Conservation (phyloP, 1,284 basidiomycete genomes). For the Macrocybe sp. region DNA sequence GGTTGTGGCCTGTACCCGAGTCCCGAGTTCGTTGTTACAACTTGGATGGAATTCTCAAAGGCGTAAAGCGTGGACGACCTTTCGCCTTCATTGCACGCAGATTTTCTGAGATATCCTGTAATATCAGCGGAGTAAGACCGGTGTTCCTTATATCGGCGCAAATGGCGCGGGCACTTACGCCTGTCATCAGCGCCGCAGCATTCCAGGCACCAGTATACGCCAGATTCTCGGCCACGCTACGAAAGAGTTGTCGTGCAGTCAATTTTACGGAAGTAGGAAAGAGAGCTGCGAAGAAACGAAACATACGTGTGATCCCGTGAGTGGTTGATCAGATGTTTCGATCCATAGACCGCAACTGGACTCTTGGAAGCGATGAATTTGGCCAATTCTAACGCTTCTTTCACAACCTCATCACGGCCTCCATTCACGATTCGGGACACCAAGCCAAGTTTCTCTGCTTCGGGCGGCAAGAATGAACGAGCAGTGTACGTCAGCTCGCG, state of each 20-base stretch:
- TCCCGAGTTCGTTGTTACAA: constrained; percentile 5
- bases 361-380: constrained; percentile 71
- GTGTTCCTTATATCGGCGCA: too few relatives aligned
- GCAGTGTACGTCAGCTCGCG: constrained; percentile 81
- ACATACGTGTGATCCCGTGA: constrained; percentile 72
- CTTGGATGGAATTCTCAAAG: constrained; percentile 20
- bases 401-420: constrained; percentile 50
- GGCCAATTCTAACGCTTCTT: constrained; percentile 65
- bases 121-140: background rate
- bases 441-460: constrained; percentile 74
- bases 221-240: constrained; percentile 74
- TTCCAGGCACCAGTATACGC: constrained; percentile 82
- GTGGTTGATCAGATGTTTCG: constrained; percentile 77
- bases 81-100: constrained; percentile 24
- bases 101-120: constrained; percentile 31
- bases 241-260: background rate
- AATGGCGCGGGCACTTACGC: constrained; percentile 34
- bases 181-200: constrained; percentile 62
- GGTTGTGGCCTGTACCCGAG: too few relatives aligned
- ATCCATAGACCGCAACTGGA: constrained; percentile 76
- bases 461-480: constrained; percentile 63
- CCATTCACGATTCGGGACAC: constrained; percentile 74
- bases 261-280: background rate
- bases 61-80: constrained; percentile 23
- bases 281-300: background rate